These are phyloP conservation scores for Bipolaris sorokiniana DNA, from an alignment of 2,329 filamentous ascomycete genomes.

Conservation along the genomic window DNA sequence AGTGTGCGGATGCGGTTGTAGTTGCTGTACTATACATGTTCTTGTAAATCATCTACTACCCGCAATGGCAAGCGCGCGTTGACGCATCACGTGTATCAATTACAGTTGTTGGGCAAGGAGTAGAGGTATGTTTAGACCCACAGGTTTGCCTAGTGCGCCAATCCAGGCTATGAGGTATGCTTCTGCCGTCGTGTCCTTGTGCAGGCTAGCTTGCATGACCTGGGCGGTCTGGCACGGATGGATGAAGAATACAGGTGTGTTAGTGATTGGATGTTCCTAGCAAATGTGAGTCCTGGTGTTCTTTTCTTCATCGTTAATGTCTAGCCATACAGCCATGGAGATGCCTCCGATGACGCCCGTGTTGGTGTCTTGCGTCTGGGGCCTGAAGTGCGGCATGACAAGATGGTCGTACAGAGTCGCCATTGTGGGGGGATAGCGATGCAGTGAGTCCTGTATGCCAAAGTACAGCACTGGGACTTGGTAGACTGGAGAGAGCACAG, in stretches of 20 bases:
- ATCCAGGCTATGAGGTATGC: slow-evolving; percentile 88
- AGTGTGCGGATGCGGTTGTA: slow-evolving; percentile 51
- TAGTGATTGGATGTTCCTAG: slow-evolving; percentile 82
- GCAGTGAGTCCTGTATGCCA: slow-evolving; percentile 35
- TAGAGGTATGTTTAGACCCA: slow-evolving; percentile 78
- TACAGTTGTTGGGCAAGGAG: slow-evolving; percentile 56
- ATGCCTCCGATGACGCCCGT: slow-evolving; percentile 51
- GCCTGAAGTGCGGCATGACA: slow-evolving; percentile 41
- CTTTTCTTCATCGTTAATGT: background rate
- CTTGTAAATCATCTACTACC: slow-evolving; percentile 30
- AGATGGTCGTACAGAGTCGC: slow-evolving; percentile 46
- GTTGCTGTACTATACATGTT: slow-evolving; percentile 26
- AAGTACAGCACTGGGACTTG: slow-evolving; percentile 55
- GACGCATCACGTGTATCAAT: background rate
- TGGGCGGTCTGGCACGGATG: slow-evolving; percentile 91
- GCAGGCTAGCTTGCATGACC: slow-evolving; percentile 67
- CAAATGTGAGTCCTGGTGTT: background rate
- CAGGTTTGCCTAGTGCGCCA: slow-evolving; percentile 80
- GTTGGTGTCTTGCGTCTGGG: slow-evolving; percentile 39
- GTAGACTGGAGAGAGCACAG: slow-evolving; percentile 53
- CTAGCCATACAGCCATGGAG: slow-evolving; percentile 42
- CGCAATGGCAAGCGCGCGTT: slow-evolving; percentile 9
- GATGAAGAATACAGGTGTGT: slow-evolving; percentile 82
- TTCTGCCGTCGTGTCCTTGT: slow-evolving; percentile 51
- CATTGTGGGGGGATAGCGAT: slow-evolving; percentile 40